Evolutionary conservation across 2,329 filamentous ascomycete species (phyloP), one percentile per base, ranked within the genome.

Genomic region (Diaporthe aspalathi): DNA sequence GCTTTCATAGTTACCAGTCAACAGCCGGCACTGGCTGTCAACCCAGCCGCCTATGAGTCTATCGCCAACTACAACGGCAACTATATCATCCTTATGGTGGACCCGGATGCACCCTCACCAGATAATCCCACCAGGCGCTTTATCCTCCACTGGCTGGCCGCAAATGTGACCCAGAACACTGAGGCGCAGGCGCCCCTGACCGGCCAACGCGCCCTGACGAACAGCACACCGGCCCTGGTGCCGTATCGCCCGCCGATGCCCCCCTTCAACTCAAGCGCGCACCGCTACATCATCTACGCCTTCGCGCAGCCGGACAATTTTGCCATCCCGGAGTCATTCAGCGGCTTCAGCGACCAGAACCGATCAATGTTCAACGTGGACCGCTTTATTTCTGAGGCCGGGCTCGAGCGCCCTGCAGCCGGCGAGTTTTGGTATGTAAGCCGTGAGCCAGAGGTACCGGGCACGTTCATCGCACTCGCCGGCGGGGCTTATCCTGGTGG

Each of bases 231-330:
- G 4, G 35, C 66, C 5, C 35, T 50, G 12, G 56, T 65, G 2
- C 70, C 66, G 24, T 72, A 72, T 56, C 27, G 47, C 27, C 27
- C 70, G 8, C 70, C 70, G 6, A 45, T 17, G 11, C 70, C 70
- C 16, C 70, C 70, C 1, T 27, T 38, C n/a, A 70, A 67, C 17
- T 72, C 70, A 38, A 47, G 66, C 22, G 70, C 70, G 5, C 70
- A 72, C 66, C 70, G 70, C 32, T 72, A 72, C 70, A 72, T 72
- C 47, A 57, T 72, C 66, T 72, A 72, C 56, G 66, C 70, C 45
- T 72, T 69, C 49, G 54, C 54, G n/a, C 66, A 72, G 66, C 70
- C 70, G 8, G n/a, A 40, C 35, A 63, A 63, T 49, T 72, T 72
- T 54, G 68, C n/a, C 27, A 56, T 72, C 40, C 70, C 70, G 16